Percentiles rank a stretch among this genome's conserved stretches.
Conservation (phyloP, 352 stramenopile genomes). For the Phytophthora litchii region DNA sequence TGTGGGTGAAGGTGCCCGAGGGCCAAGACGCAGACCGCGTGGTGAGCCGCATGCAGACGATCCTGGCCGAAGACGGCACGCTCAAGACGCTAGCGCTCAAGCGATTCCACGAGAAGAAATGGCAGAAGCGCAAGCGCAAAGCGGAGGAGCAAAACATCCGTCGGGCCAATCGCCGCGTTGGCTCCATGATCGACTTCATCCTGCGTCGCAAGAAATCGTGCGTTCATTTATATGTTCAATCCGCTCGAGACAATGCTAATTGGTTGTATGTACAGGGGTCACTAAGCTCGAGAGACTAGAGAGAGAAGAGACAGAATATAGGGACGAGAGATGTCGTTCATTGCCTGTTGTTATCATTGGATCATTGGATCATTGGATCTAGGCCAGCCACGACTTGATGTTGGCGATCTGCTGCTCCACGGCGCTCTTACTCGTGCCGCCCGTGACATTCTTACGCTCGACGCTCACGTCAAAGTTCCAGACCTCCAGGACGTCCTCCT, state of each 20-base stretch:
- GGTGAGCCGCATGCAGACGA: constrained; percentile 63
- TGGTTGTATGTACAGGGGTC: constrained; percentile 30
- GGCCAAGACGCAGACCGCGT: constrained; percentile 57
- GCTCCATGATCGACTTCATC: constrained; percentile 88
- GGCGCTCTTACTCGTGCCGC: constrained; percentile 80
- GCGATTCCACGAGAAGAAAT: constrained; percentile 86
- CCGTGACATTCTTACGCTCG: constrained; percentile 91
- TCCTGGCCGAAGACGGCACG: constrained; percentile 79
- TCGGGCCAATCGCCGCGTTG: constrained; percentile 79
- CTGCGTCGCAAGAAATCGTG: constrained; percentile 82
- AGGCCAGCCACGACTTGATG: constrained; percentile 75
- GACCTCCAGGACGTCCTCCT: constrained; percentile 87
- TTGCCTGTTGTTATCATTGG: no score
- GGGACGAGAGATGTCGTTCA: not conserved
- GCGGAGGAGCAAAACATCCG: constrained; percentile 79
- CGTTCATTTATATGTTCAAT: no score
- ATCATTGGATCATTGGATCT: constrained; percentile 13
- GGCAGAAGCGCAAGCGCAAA: constrained; percentile 83
- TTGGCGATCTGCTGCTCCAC: constrained; percentile 82
- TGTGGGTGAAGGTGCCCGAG: constrained; percentile 64
- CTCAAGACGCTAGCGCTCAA: constrained; percentile 77
- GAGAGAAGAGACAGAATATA: constrained; percentile 25
- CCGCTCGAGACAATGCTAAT: not conserved
- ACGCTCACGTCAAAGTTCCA: constrained; percentile 93
- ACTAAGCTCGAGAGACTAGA: constrained; percentile 28